Evolutionary conservation across 2,329 filamentous ascomycete species (phyloP), one percentile per base, ranked within the genome.

Genomic region (Claviceps fusiformis): DNA sequence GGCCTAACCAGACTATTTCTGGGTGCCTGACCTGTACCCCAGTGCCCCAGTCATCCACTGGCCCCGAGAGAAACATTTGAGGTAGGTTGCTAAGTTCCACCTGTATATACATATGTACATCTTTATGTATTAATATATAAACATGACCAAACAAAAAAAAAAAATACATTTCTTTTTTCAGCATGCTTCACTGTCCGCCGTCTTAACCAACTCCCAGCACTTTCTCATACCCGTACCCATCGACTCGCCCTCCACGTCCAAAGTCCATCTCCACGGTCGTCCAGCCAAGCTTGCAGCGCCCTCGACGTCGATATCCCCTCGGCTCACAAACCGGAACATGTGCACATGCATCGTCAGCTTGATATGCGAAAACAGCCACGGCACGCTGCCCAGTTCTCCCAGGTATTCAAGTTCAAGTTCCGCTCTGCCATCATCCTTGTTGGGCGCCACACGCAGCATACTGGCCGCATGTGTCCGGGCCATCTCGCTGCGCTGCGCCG

Each of bases 141-240:
- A 33, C 4, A 33, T 33, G 8, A 33, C 8, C 31, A 33, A 33
- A 33, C 31, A 8, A 33, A 4, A 5, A 33, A 8, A 33, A 33
- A 33, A n/a, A n/a, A n/a, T n/a, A n/a, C n/a, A n/a, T n/a, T n/a
- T n/a, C n/a, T n/a, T n/a, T n/a, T n/a, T n/a, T n/a, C n/a, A n/a
- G n/a, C n/a, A n/a, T n/a, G n/a, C n/a, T n/a, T 46, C 45, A 19
- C n/a, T 31, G n/a, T 57, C 59, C 15, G 57, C 59, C 29, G 65
- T 64, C 53, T 65, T 64, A 3, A 69, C 70, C 53, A 80, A 63
- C 2, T 70, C 64, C 77, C 78, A 81, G 62, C 78, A 81, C 60
- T 78, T 80, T 43, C 74, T 70, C 78, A 81, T 81, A 0, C 78
- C 78, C 0, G 78, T 80, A 0, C 78, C 78, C 78, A 81, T 81